phyloP scores from a whole-genome alignment of 805 yeast species.

The Candida boleticola region DNA sequence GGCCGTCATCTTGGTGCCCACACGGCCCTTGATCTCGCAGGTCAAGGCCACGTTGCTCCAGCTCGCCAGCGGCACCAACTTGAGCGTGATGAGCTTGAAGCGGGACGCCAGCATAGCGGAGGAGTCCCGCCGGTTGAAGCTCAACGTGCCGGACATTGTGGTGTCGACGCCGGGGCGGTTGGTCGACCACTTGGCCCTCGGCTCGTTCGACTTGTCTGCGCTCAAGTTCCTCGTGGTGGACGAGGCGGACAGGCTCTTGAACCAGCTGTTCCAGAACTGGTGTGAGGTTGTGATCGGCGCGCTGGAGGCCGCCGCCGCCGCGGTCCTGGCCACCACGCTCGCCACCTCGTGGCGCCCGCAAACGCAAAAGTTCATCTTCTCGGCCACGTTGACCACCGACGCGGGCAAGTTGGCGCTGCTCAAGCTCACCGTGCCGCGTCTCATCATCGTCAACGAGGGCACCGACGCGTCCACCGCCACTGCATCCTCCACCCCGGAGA shows the following conservation, averaged over 20 bases:
- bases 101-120: conserved; percentile 53
- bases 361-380: conserved; percentile 69
- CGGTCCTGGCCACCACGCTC: conserved; percentile 13
- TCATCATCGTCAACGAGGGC: conserved; percentile 65
- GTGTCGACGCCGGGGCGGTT: conserved; percentile 78
- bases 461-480: not conserved
- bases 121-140: conserved; percentile 53
- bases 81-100: conserved; percentile 62
- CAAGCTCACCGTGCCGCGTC: conserved; percentile 66
- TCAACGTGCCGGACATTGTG: conserved; percentile 60
- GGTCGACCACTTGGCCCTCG: conserved; percentile 64
- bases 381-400: conserved; percentile 93
- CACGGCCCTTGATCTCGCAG: conserved; percentile 82
- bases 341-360: conserved; percentile 33
- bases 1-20: conserved; percentile 83
- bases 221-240: conserved; percentile 69
- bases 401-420: conserved; percentile 80
- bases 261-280: conserved; percentile 95
- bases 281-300: conserved; percentile 51
- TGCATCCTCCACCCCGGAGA: conserved; percentile 9
- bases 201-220: conserved; percentile 45
- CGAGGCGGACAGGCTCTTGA: conserved; percentile 79
- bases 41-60: conserved; percentile 63
- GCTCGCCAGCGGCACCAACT: conserved; percentile 63
- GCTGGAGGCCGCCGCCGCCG: conserved; percentile 15